Base-by-base conservation (phyloP, 768 basidiomycete genomes). In the Lentinula aciculospora region DNA sequence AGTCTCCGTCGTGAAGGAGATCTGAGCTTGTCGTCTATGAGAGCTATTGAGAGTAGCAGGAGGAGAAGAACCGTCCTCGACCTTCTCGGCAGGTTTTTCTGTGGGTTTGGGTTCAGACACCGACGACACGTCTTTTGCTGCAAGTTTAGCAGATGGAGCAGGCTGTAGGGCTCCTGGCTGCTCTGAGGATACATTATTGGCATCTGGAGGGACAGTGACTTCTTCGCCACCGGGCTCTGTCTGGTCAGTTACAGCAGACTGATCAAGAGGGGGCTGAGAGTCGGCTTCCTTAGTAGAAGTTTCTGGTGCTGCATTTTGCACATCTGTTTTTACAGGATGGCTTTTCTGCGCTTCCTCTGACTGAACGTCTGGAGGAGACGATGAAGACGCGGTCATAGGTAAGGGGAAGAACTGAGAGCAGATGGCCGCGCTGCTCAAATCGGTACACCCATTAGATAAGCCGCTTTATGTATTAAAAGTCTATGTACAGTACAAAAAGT, bases 11-110 rank as follows among this genome's bases (percentile, higher is more conserved):
- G 60, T 53, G 5, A 57, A 58, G 17, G 60, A 60, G 31, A 51
- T 47, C 19, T 60, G 55, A 13, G 39, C 60, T 37, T 60, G 48
- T 47, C 56, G 46, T 19, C 56, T 46, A 9, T 57, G 48, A 17
- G 53, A 50, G 29, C 58, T 42, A 10, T 47, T 62, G n/a, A 53
- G 45, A 21, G 61, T 62, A 17, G 51, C 56, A 19, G 61, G 56
- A 39, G 55, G 45, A 28, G 61, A 62, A n/a, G 51, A 21, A 21
- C 54, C 55, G n/a, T 56, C 54, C 25, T 42, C 28, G 17, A 32
- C 40, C 32, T 57, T 57, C 15, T 57, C 56, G 32, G 23, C 46
- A 37, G 44, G 28, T 57, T 57, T 57, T 57, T 57, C 56, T 28
- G 27, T 27, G n/a, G 54, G 25, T 56, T 56, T 56, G 9, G 21